phyloP scores from a whole-genome alignment of 345 rosid genomes.

The Salix exigua region DNA sequence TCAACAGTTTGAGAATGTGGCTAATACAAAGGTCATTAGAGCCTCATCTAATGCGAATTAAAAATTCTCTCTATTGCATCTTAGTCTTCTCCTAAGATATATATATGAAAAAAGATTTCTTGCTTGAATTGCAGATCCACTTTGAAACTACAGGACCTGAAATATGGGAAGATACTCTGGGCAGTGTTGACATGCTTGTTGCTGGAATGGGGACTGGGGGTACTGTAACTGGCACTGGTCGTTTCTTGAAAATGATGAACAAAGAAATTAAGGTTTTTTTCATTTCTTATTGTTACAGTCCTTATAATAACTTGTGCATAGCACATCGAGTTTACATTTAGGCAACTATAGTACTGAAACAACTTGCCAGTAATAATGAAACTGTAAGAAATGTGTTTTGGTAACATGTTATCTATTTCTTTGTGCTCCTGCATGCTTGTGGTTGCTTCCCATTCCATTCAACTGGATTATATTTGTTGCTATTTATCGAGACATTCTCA shows the following conservation, averaged over 20 bases:
- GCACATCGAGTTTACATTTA: not conserved
- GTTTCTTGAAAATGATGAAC: conserved; percentile 80
- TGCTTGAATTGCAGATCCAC: conserved; percentile 56
- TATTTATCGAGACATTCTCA: not conserved
- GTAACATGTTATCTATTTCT: not conserved
- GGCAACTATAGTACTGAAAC: not conserved
- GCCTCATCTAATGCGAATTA: not conserved
- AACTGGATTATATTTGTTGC: not conserved
- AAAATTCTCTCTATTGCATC: not conserved
- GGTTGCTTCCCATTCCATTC: not conserved
- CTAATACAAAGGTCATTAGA: conserved; percentile 58
- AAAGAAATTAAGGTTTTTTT: conserved; percentile 55
- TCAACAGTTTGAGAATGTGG: conserved; percentile 74
- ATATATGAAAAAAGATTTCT: not conserved
- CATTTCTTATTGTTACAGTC: conserved; percentile 2
- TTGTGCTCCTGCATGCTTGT: not conserved
- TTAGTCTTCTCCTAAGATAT: not conserved
- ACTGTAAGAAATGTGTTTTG: not conserved
- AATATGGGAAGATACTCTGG: conserved; percentile 88
- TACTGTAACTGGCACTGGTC: conserved; percentile 78
- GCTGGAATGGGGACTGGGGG: conserved; percentile 97
- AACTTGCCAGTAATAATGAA: not conserved
- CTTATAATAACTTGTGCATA: not conserved
- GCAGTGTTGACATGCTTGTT: conserved; percentile 64
- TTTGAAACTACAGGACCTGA: conserved; percentile 95